Evolutionary conservation across 2,329 filamentous ascomycete genomes (phyloP).

Genomic region (Nigrospora sphaerica): DNA sequence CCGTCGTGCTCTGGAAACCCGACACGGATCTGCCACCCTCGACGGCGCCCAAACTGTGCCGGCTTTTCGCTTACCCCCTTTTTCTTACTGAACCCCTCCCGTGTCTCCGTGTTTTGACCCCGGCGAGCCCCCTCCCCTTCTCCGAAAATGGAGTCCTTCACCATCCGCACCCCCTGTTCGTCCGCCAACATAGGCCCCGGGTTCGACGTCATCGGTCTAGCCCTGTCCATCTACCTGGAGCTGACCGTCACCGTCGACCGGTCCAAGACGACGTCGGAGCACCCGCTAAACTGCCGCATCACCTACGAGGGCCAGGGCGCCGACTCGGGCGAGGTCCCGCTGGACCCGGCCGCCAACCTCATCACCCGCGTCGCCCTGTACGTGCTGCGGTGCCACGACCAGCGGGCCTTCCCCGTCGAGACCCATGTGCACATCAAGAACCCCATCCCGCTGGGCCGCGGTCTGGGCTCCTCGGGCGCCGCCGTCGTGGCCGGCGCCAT

Average conservation of each 20-base stretch:
- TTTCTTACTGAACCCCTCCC: too few species aligned
- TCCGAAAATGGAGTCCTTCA: slow-evolving; percentile 47
- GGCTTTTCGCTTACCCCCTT: too few species aligned
- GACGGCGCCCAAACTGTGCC: too few species aligned
- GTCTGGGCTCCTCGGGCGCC: slow-evolving; percentile 89
- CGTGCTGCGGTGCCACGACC: slow-evolving; percentile 84
- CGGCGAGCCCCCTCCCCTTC: neutral
- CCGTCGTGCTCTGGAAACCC: too few species aligned
- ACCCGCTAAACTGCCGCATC: slow-evolving; percentile 77
- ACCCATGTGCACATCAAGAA: slow-evolving; percentile 95
- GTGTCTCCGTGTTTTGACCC: too few species aligned
- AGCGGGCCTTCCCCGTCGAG: slow-evolving; percentile 74
- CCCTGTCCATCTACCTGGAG: slow-evolving; percentile 89
- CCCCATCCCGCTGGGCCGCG: slow-evolving; percentile 86
- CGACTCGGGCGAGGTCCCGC: slow-evolving; percentile 64
- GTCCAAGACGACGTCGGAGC: slow-evolving; percentile 41
- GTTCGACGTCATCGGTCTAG: slow-evolving; percentile 96
- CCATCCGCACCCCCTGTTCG: slow-evolving; percentile 81
- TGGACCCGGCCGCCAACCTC: slow-evolving; percentile 82
- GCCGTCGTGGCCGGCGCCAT: slow-evolving; percentile 95
- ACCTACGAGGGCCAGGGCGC: slow-evolving; percentile 83
- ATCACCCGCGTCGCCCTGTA: slow-evolving; percentile 93
- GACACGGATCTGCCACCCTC: too few species aligned
- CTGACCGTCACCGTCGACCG: slow-evolving; percentile 72
- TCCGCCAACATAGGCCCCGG: slow-evolving; percentile 97